Evolutionary conservation across 768 basidiomycete species (phyloP), one percentile per base, ranked within the genome.

Genomic region (Dioszegia aurantiaca): DNA sequence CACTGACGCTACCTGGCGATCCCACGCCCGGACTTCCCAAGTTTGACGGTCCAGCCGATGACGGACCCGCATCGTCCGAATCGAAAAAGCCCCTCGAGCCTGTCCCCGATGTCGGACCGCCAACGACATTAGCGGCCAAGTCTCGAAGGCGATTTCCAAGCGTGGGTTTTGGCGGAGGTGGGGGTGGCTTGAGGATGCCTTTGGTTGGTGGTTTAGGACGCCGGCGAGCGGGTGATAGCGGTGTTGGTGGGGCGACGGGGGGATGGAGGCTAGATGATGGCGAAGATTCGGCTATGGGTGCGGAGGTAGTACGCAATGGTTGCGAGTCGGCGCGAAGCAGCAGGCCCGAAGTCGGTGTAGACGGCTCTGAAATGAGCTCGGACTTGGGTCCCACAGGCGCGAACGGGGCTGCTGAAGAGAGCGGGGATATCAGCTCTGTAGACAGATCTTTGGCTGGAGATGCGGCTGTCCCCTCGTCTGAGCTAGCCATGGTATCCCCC

Each of bases 111-210:
- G 46, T 30, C 3, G 23, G 58, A 37, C 72, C 64, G 6, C 68
- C 55, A 27, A 67, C 72, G 24, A 67, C 63, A 54, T 62, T 63
- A 4, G 69, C 56, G 12, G 70, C 74, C 8, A 72, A 65, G 48
- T 78, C 75, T 26, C 74, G 60, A 6, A 77, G 62, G 14, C 74
- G 65, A 26, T 71, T 71, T 1, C 63, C 60, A 14, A 77, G 60
- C 14, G 73, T 73, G 1, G 74, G 73, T 58, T 75, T 78, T 11
- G 70, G 61, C 40, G 76, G 72, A 10, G 73, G 75, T 6, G 70
- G 73, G 9, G 77, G 69, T 0, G 77, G 76, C 61, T 78, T 78
- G 40, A 78, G 72, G 33, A 78, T 78, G 1, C 76, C 76, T 56
- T 69, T 75, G 36, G 69, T 76, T 0, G 77, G 77, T 33, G 70